Percentiles rank a stretch among this genome's conserved stretches.
Conservation (phyloP, 306 rosid genomes). For the Canavalia ensiformis region DNA sequence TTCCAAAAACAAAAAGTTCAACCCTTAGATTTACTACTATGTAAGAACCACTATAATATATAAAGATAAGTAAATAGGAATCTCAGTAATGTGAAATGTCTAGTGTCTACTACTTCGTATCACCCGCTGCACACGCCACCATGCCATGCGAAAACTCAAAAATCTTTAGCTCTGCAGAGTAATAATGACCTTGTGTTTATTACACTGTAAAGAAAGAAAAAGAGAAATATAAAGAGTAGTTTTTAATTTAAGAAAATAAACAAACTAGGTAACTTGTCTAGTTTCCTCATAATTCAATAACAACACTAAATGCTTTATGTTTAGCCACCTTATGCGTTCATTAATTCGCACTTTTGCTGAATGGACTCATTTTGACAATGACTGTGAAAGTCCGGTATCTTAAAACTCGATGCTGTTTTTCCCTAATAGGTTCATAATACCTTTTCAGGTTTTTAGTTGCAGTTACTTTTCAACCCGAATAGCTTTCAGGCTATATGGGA, state of each 20-base stretch:
- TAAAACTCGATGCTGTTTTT: neutral
- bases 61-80: neutral
- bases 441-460: neutral
- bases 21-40: neutral
- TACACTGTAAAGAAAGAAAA: neutral
- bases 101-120: too few relatives aligned
- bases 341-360: neutral
- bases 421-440: neutral
- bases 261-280: neutral
- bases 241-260: neutral
- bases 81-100: neutral
- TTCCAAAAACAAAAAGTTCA: neutral
- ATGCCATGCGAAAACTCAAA: slow-evolving; percentile 18
- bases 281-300: slow-evolving; percentile 32
- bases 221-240: neutral
- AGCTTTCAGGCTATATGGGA: neutral
- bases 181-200: slow-evolving; percentile 16
- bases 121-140: slow-evolving; percentile 33
- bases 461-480: neutral
- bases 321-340: neutral
- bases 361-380: slow-evolving; percentile 32
- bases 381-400: slow-evolving; percentile 4
- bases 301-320: slow-evolving; percentile 13
- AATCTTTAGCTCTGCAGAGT: slow-evolving; percentile 1
- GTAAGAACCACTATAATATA: neutral